Percentiles rank a stretch among this genome's conserved stretches.
phyloP scores from a whole-genome alignment of 257 asterid genomes.

The Galeopsis tetrahit region DNA sequence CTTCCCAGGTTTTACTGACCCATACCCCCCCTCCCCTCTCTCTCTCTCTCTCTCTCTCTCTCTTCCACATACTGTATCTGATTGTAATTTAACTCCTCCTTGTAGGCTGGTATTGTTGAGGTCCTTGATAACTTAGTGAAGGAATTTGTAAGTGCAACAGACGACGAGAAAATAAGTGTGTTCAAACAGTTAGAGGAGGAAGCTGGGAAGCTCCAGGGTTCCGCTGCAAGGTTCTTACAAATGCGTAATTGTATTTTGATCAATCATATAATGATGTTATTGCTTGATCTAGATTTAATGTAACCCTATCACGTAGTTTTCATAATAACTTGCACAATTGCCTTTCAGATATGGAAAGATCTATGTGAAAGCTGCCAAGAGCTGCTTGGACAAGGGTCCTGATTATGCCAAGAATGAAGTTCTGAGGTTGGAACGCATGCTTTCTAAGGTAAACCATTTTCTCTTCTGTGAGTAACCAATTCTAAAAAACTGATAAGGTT shows the following conservation, averaged over 20 bases:
- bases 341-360: conserved; percentile 72
- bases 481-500: neutral
- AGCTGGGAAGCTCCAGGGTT: conserved; percentile 72
- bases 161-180: conserved; percentile 64
- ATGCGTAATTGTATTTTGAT: neutral
- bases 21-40: too few species aligned
- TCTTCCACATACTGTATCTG: neutral
- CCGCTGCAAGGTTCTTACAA: conserved; percentile 64
- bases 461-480: neutral
- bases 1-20: conserved; percentile 58
- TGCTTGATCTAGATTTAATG: conserved; percentile 19
- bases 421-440: conserved; percentile 77
- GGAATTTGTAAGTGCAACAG: conserved; percentile 63
- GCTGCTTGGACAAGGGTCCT: conserved; percentile 76
- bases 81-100: conserved; percentile 31
- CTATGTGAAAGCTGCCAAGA: conserved; percentile 85
- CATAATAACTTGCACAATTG: conserved; percentile 17
- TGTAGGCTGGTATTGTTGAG: conserved; percentile 84
- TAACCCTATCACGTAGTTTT: neutral
- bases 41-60: conserved; percentile 1
- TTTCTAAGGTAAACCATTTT: conserved; percentile 72
- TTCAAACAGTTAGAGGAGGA: conserved; percentile 70
- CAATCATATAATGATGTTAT: conserved; percentile 5
- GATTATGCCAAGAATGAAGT: conserved; percentile 86
- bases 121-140: conserved; percentile 66